These are phyloP conservation scores for Aspergillus pseudoviridinutans DNA, from an alignment of 2,329 filamentous ascomycete species.

Conservation along the genomic window DNA sequence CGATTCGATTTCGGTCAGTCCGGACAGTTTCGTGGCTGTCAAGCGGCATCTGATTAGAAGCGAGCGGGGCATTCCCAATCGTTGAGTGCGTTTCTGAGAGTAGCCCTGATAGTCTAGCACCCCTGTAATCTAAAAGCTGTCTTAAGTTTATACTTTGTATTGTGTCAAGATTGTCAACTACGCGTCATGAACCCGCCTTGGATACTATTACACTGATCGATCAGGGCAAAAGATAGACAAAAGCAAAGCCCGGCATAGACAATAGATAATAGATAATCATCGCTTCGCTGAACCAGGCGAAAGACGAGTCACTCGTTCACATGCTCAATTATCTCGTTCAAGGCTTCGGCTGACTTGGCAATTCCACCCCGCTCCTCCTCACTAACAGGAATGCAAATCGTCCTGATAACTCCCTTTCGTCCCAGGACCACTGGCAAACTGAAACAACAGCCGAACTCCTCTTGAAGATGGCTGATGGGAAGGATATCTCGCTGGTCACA, in stretches of 20 bases:
- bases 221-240: too few relatives aligned
- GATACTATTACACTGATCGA: too few relatives aligned
- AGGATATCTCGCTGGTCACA: slow-evolving; percentile 46
- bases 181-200: too few relatives aligned
- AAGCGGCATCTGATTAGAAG: slow-evolving; percentile 15
- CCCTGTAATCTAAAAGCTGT: background rate
- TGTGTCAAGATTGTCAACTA: too few relatives aligned
- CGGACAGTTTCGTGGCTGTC: slow-evolving; percentile 38
- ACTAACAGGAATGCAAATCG: slow-evolving; percentile 18
- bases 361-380: slow-evolving; percentile 12
- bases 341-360: background rate
- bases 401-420: slow-evolving; percentile 43
- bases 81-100: too few relatives aligned
- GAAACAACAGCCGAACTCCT: slow-evolving; percentile 47
- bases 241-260: too few relatives aligned
- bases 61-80: too few relatives aligned
- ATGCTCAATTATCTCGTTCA: slow-evolving; percentile 2
- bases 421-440: slow-evolving; percentile 50
- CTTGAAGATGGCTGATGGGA: slow-evolving; percentile 49
- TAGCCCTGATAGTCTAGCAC: too few relatives aligned
- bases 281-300: too few relatives aligned
- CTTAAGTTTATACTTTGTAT: too few relatives aligned
- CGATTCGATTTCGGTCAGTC: slow-evolving; percentile 39
- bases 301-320: background rate
- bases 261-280: too few relatives aligned